phyloP scores from a whole-genome alignment of 768 basidiomycete genomes.

The Podaxis sp. region DNA sequence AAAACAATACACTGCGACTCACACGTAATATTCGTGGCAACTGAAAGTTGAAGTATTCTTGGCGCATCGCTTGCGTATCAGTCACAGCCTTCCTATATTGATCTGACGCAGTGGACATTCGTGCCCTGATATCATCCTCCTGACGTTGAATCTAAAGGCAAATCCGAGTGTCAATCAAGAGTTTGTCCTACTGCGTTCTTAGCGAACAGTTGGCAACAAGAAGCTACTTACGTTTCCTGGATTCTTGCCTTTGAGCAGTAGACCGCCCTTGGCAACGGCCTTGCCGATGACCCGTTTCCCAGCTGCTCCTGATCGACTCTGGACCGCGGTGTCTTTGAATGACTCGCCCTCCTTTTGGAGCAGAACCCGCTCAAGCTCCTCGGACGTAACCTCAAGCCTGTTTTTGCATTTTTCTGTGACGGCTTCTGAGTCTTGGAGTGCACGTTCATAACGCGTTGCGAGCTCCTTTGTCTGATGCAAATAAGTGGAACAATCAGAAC shows the following conservation, averaged over 20 bases:
- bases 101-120: constrained; percentile 86
- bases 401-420: constrained; percentile 86
- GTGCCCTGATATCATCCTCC: constrained; percentile 88
- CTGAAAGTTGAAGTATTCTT: constrained; percentile 98
- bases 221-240: constrained; percentile 68
- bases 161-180: constrained; percentile 6
- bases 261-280: constrained; percentile 87
- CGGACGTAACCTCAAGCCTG: constrained; percentile 85
- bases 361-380: constrained; percentile 90
- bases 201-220: background rate
- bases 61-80: constrained; percentile 87
- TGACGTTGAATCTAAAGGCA: constrained; percentile 74
- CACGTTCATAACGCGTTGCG: constrained; percentile 83
- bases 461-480: constrained; percentile 81
- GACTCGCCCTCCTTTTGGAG: constrained; percentile 96
- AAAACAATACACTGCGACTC: constrained; percentile 31
- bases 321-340: constrained; percentile 75
- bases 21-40: constrained; percentile 91
- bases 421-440: constrained; percentile 83
- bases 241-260: constrained; percentile 90
- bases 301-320: constrained; percentile 56
- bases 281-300: constrained; percentile 87
- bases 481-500: constrained; percentile 4
- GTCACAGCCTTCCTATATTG: constrained; percentile 86
- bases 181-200: background rate